These are phyloP conservation scores for Suillus cothurnatus DNA, from an alignment of 768 basidiomycete genomes.

Conservation along the genomic window DNA sequence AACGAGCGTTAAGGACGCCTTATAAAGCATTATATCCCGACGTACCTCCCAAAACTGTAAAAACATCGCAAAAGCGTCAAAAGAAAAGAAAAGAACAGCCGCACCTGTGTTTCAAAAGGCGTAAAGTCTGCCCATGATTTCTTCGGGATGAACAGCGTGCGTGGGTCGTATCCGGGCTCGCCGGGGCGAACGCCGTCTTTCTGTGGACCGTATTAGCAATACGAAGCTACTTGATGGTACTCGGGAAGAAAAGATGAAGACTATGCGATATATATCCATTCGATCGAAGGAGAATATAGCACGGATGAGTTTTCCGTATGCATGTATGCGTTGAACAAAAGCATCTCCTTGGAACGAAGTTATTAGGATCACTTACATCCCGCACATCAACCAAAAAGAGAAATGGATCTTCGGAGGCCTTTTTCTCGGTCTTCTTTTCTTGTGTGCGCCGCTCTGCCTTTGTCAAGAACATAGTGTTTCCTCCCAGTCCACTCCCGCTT, in stretches of 20 bases:
- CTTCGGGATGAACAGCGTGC: slow-evolving; percentile 81
- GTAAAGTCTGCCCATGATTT: slow-evolving; percentile 83
- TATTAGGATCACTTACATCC: slow-evolving; percentile 54
- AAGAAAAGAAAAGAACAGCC: slow-evolving; percentile 11
- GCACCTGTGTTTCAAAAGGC: slow-evolving; percentile 90
- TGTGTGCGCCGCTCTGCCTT: slow-evolving; percentile 78
- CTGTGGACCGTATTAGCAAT: slow-evolving; percentile 37
- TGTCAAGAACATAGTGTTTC: slow-evolving; percentile 63
- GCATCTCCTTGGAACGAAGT: neutral
- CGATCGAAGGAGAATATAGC: neutral
- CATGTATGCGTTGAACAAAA: neutral
- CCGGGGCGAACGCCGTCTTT: slow-evolving; percentile 79
- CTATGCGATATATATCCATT: neutral
- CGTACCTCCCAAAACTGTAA: slow-evolving; percentile 74
- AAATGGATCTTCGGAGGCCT: slow-evolving; percentile 75
- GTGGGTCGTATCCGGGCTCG: slow-evolving; percentile 88
- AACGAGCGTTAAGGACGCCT: slow-evolving; percentile 21
- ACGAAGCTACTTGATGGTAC: neutral
- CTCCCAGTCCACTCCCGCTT: slow-evolving; percentile 26
- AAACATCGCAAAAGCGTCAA: slow-evolving; percentile 8
- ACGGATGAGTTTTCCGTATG: neutral
- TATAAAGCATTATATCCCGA: slow-evolving; percentile 8
- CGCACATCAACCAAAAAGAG: slow-evolving; percentile 68
- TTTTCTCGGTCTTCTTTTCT: slow-evolving; percentile 82
- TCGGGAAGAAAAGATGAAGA: slow-evolving; percentile 5